phyloP scores from a whole-genome alignment of 2,329 filamentous ascomycete species.

The Colletotrichum paranaense region DNA sequence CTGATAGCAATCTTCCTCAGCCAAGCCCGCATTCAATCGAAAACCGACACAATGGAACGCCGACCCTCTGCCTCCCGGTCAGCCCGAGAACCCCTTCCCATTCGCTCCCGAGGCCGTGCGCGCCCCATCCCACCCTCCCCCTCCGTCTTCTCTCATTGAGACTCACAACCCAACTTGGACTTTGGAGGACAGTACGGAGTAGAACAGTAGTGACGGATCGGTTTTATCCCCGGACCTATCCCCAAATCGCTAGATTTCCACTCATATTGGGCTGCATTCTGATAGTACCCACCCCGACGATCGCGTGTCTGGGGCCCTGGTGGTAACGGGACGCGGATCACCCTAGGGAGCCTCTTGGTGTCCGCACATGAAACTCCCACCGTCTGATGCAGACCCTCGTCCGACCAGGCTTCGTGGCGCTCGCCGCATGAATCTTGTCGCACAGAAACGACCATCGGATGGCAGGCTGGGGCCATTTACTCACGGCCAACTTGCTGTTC shows the following conservation, averaged over 20 bases:
- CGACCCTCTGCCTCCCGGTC: constrained; percentile 12
- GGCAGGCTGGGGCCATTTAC: not conserved
- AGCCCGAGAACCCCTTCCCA: constrained; percentile 21
- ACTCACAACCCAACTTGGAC: not conserved
- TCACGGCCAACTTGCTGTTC: constrained; percentile 4
- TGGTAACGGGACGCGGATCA: not conserved
- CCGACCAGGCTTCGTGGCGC: constrained; percentile 25
- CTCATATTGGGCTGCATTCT: not conserved
- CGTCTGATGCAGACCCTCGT: constrained; percentile 34
- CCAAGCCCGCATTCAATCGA: constrained; percentile 11
- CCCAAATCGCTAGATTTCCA: constrained; percentile 15
- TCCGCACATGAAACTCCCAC: constrained; percentile 29
- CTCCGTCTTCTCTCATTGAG: not conserved
- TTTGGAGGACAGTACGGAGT: not conserved
- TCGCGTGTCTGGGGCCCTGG: not conserved
- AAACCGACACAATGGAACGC: constrained; percentile 17
- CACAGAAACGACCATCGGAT: constrained; percentile 32
- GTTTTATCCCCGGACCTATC: not conserved
- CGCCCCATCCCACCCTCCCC: not conserved
- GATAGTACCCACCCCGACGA: not conserved
- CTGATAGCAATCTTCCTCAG: not conserved
- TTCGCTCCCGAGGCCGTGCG: not conserved
- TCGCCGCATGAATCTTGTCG: constrained; percentile 31
- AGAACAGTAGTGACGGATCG: too few species aligned
- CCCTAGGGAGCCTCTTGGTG: not conserved